These are phyloP conservation scores for Candida ulmi DNA, from an alignment of 805 yeast species.

Conservation along the genomic window DNA sequence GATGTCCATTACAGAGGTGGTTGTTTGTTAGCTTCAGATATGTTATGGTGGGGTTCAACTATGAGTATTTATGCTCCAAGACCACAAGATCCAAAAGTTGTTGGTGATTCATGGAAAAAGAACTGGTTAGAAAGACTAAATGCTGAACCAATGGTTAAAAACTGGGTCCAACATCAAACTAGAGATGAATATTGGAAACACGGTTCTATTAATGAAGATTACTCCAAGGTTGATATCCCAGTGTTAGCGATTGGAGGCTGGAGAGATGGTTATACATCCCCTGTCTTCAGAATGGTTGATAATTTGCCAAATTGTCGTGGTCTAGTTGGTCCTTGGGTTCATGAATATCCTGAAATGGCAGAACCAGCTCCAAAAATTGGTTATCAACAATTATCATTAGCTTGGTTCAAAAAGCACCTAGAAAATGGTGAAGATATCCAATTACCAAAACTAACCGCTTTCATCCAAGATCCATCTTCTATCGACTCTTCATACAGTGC, in stretches of 20 bases:
- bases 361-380: constrained; percentile 41
- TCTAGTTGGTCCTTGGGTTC: constrained; percentile 44
- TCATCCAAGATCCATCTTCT: constrained; percentile 36
- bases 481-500: constrained; percentile 31
- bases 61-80: constrained; percentile 39
- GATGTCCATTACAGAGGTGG: constrained; percentile 48
- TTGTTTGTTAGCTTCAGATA: constrained; percentile 37
- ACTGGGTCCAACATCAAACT: constrained; percentile 39
- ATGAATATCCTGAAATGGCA: constrained; percentile 43
- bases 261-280: constrained; percentile 42
- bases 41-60: constrained; percentile 47
- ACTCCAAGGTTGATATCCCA: constrained; percentile 33
- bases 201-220: constrained; percentile 40
- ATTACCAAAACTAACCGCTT: constrained; percentile 34
- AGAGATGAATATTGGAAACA: constrained; percentile 44
- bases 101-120: constrained; percentile 33
- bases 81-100: constrained; percentile 40
- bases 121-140: constrained; percentile 37
- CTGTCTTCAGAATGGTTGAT: constrained; percentile 38
- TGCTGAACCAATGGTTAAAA: constrained; percentile 33
- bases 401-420: constrained; percentile 37
- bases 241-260: constrained; percentile 41
- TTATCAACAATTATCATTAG: constrained; percentile 34
- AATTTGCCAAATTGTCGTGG: constrained; percentile 33
- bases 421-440: constrained; percentile 21